These are phyloP conservation scores for Diplosphaera chodatii DNA, from an alignment of 139 green algal genomes.

Conservation along the genomic window DNA sequence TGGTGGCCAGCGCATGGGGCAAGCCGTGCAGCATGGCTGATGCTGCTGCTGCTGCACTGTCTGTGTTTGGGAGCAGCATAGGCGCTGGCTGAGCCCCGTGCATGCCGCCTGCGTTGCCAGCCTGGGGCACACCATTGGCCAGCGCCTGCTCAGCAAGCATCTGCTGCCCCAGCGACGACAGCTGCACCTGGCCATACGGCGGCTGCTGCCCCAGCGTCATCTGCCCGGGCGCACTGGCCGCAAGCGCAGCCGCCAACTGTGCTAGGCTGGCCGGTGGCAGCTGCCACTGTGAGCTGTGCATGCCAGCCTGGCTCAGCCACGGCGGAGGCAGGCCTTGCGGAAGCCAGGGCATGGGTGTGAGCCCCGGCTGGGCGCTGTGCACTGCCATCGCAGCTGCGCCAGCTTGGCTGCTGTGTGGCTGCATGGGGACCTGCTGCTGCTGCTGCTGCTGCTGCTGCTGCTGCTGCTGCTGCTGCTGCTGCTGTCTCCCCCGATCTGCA, in stretches of 20 bases:
- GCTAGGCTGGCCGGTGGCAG: neutral
- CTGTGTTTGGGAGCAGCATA: neutral
- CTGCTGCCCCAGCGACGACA: neutral
- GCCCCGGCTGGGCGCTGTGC: neutral
- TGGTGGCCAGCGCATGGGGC: no score
- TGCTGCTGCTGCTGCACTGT: no score
- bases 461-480: neutral
- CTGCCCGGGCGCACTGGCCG: no score
- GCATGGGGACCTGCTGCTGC: no score
- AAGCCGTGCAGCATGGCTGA: no score
- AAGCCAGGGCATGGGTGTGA: no score
- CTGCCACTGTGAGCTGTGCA: neutral
- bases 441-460: neutral
- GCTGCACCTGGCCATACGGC: no score
- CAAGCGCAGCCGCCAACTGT: neutral
- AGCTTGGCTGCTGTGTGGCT: neutral
- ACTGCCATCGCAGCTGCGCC: neutral
- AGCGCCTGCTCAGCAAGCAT: neutral
- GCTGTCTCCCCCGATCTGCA: neutral
- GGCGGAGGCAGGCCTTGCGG: no score
- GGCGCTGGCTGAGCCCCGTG: no score
- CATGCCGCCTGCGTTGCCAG: neutral
- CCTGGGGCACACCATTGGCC: neutral
- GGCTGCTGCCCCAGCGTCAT: no score
- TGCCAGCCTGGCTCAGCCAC: neutral